phyloP scores from a whole-genome alignment of 2,329 filamentous ascomycete species.

The Alternaria metachromatica region DNA sequence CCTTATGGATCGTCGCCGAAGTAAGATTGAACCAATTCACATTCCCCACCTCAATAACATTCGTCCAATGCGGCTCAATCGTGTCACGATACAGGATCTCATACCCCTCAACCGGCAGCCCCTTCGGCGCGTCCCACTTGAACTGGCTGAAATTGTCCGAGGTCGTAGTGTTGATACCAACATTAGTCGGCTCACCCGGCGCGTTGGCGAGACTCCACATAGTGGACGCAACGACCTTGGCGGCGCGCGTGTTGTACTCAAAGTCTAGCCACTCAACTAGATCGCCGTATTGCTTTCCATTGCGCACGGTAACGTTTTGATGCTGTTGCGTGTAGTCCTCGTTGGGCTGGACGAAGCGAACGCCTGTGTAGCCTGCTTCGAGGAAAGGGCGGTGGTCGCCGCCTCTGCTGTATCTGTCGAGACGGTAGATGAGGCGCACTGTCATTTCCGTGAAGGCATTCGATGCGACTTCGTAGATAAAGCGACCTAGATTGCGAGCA shows the following conservation, averaged over 20 bases:
- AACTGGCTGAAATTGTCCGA: conserved; percentile 58
- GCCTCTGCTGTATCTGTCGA: conserved; percentile 62
- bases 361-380: conserved; percentile 58
- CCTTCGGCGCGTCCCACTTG: conserved; percentile 52
- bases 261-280: conserved; percentile 61
- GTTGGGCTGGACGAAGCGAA: conserved; percentile 62
- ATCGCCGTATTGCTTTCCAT: conserved; percentile 61
- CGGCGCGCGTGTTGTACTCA: conserved; percentile 60
- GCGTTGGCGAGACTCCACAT: conserved; percentile 61
- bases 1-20: conserved; percentile 58
- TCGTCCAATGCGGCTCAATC: conserved; percentile 57
- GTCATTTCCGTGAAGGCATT: conserved; percentile 59
- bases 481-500: conserved; percentile 59
- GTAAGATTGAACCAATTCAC: conserved; percentile 47
- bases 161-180: conserved; percentile 52
- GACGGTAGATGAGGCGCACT: conserved; percentile 60
- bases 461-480: conserved; percentile 60
- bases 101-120: conserved; percentile 53
- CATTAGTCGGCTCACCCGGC: conserved; percentile 56
- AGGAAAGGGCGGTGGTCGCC: conserved; percentile 63
- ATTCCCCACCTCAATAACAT: conserved; percentile 55
- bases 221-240: conserved; percentile 59
- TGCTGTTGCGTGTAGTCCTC: conserved; percentile 64
- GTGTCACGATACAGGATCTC: conserved; percentile 62
- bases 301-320: conserved; percentile 57